Conservation (phyloP, 2,329 filamentous ascomycete genomes). For the Beauveria medogensis region DNA sequence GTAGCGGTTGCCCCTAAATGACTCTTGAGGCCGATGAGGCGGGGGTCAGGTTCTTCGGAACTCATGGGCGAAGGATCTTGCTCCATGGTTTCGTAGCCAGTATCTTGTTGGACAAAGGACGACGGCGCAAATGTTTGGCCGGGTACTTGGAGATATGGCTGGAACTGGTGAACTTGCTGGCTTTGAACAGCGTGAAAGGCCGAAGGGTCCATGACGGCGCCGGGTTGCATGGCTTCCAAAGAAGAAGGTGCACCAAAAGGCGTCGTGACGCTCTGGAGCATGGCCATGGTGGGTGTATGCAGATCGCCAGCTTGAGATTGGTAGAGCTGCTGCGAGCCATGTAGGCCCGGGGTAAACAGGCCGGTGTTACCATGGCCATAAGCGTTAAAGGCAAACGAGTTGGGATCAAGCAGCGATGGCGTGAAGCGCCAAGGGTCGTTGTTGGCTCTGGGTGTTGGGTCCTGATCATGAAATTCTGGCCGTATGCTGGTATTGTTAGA, state of each 20-base stretch:
- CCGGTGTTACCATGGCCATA: constrained; percentile 74
- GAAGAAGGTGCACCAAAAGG: constrained; percentile 72
- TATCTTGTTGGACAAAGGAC: constrained; percentile 72
- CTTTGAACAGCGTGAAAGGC: constrained; percentile 57
- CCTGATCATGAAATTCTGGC: constrained; percentile 53
- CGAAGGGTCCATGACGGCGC: constrained; percentile 54
- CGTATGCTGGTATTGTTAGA: constrained; percentile 1
- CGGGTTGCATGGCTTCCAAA: constrained; percentile 54
- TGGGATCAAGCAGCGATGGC: constrained; percentile 79
- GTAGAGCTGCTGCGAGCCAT: constrained; percentile 70
- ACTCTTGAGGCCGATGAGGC: constrained; percentile 30
- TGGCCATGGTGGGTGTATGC: constrained; percentile 68
- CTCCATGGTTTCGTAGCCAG: constrained; percentile 71
- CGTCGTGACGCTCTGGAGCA: constrained; percentile 71
- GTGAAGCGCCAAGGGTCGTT: constrained; percentile 84
- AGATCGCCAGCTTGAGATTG: constrained; percentile 79
- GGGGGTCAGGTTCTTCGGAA: constrained; percentile 41
- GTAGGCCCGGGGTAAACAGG: constrained; percentile 80
- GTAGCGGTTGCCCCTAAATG: constrained; percentile 54
- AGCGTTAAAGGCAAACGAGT: constrained; percentile 68
- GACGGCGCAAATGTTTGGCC: constrained; percentile 63
- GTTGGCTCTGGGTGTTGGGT: constrained; percentile 72
- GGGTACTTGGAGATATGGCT: constrained; percentile 60
- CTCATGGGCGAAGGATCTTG: constrained; percentile 64
- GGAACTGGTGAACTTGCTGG: constrained; percentile 58